A percentile compares a stretch with the other conserved stretches of the same genome.
Conservation (phyloP, 2,329 filamentous ascomycete species). For the Westerdykella ornata region DNA sequence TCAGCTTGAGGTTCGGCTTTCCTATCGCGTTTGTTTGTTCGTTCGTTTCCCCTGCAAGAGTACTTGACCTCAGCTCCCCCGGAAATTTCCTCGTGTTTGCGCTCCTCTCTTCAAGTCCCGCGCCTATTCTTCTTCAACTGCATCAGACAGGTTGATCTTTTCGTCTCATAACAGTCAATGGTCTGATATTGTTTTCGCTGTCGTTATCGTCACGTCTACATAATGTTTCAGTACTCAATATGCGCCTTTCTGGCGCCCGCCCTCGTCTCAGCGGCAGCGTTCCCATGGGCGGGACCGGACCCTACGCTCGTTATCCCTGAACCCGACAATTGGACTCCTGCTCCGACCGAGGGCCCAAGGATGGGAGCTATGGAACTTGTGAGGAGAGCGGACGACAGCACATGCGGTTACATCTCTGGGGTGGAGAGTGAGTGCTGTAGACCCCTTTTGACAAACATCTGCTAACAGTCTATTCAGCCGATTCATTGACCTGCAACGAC, state of each 20-base stretch:
- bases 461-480: slow-evolving; percentile 16
- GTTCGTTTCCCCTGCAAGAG: no score
- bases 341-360: slow-evolving; percentile 23
- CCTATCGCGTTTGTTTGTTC: no score
- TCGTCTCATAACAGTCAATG: no score
- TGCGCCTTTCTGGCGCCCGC: slow-evolving; percentile 26
- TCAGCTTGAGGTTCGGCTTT: no score
- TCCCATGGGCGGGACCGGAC: slow-evolving; percentile 22
- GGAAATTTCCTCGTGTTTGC: no score
- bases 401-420: slow-evolving; percentile 28
- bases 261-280: slow-evolving; percentile 19
- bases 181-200: no score
- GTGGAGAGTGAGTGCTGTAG: slow-evolving; percentile 15
- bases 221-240: slow-evolving; percentile 19
- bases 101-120: no score
- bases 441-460: neutral
- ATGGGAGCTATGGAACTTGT: slow-evolving; percentile 19
- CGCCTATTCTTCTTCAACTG: no score
- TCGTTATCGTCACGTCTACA: neutral
- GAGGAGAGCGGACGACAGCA: slow-evolving; percentile 20
- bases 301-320: slow-evolving; percentile 22
- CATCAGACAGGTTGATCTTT: no score
- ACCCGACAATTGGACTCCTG: slow-evolving; percentile 27
- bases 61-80: no score
- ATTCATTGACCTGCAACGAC: slow-evolving; percentile 26